Percentiles rank a stretch among this genome's conserved stretches.
Evolutionary conservation across 2,329 filamentous ascomycete species (phyloP).

Genomic region (Dactylonectria macrodidyma): DNA sequence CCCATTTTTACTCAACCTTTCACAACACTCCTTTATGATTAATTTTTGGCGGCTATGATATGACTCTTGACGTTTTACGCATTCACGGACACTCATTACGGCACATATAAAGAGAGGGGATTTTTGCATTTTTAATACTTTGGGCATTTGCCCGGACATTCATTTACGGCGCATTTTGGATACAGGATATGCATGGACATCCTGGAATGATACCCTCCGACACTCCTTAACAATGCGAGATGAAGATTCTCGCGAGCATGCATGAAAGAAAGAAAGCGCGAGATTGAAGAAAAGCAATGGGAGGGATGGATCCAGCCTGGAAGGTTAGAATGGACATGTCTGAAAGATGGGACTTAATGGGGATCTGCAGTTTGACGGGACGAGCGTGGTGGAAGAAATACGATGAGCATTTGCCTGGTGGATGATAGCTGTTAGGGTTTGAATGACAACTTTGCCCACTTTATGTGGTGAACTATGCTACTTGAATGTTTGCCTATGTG

Average conservation of each 20-base stretch:
- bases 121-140: slow-evolving; percentile 29
- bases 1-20: slow-evolving; percentile 29
- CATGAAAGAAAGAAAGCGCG: neutral
- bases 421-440: slow-evolving; percentile 10
- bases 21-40: slow-evolving; percentile 47
- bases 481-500: neutral
- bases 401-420: neutral
- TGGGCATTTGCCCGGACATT: slow-evolving; percentile 41
- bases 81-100: slow-evolving; percentile 40
- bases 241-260: slow-evolving; percentile 3
- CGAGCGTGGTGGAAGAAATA: neutral
- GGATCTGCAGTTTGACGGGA: neutral
- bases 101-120: slow-evolving; percentile 23
- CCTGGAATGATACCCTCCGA: slow-evolving; percentile 43
- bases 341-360: slow-evolving; percentile 16
- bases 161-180: slow-evolving; percentile 43
- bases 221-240: slow-evolving; percentile 41
- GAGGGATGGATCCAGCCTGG: slow-evolving; percentile 6
- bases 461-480: neutral
- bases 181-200: slow-evolving; percentile 35
- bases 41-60: slow-evolving; percentile 39
- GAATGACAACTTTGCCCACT: slow-evolving; percentile 5
- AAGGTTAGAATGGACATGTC: slow-evolving; percentile 12
- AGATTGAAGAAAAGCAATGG: neutral
- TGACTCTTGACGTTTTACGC: slow-evolving; percentile 33